phyloP scores from a whole-genome alignment of 2,329 filamentous ascomycete species.

The Colletotrichum spinosum region DNA sequence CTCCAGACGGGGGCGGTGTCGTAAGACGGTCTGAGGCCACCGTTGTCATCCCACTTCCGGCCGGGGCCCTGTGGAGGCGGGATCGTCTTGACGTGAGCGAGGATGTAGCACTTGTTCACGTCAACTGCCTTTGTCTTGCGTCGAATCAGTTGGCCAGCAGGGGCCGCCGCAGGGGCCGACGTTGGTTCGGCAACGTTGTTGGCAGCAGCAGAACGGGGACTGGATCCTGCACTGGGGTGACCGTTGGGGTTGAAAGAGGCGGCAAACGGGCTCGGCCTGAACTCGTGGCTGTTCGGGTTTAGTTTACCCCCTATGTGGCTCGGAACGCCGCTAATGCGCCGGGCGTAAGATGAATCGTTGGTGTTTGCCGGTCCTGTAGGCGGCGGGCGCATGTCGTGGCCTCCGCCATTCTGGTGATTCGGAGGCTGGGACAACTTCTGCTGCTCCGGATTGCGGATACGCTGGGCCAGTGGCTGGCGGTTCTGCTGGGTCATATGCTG shows the following conservation, averaged over 20 bases:
- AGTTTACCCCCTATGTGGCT: conserved; percentile 66
- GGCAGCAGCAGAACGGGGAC: conserved; percentile 72
- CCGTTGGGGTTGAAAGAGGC: conserved; percentile 81
- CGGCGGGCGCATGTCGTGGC: conserved; percentile 76
- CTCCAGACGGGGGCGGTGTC: conserved; percentile 90
- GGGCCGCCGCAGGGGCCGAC: conserved; percentile 31
- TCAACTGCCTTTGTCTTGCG: conserved; percentile 80
- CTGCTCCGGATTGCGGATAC: conserved; percentile 64
- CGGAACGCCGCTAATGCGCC: conserved; percentile 64
- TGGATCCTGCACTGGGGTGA: conserved; percentile 75
- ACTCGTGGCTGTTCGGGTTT: conserved; percentile 79
- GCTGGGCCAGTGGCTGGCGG: conserved; percentile 58
- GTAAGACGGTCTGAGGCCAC: conserved; percentile 85
- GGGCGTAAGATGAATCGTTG: conserved; percentile 63
- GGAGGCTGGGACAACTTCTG: conserved; percentile 60
- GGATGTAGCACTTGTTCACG: conserved; percentile 73
- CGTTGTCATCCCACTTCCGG: conserved; percentile 78
- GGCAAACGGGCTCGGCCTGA: conserved; percentile 86
- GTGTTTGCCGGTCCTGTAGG: conserved; percentile 78
- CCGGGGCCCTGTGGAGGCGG: conserved; percentile 57
- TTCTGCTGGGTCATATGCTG: conserved; percentile 55
- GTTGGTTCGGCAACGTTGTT: conserved; percentile 54
- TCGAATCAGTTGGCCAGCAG: conserved; percentile 66
- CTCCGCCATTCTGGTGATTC: conserved; percentile 62
- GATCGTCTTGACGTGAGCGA: conserved; percentile 65